These are phyloP conservation scores for Phytophthora idaei DNA, from an alignment of 352 stramenopile genomes.

Conservation along the genomic window DNA sequence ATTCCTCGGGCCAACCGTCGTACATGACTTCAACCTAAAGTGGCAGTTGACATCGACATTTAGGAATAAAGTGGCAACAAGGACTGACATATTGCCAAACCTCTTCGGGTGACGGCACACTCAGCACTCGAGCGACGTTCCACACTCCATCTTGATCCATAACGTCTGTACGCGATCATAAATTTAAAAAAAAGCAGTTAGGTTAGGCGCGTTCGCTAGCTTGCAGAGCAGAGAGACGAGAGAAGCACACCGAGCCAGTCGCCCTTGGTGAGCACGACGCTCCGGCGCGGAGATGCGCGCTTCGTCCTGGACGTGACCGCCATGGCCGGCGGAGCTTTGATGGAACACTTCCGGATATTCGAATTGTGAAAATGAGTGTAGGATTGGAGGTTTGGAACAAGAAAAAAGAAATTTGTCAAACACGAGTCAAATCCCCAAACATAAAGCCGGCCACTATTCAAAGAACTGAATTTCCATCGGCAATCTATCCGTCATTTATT, in stretches of 20 bases:
- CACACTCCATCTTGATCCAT: constrained; percentile 65
- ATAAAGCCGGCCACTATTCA: too few species aligned
- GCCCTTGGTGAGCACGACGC: constrained; percentile 24
- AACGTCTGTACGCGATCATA: constrained; percentile 39
- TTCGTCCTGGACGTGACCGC: constrained; percentile 1
- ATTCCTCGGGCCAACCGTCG: constrained; percentile 65
- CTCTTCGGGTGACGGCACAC: constrained; percentile 27
- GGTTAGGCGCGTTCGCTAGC: not conserved
- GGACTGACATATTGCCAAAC: not conserved
- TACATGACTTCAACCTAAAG: constrained; percentile 68
- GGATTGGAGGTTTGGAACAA: too few species aligned
- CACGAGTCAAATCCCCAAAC: not conserved
- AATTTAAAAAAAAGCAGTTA: not conserved
- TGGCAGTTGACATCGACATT: not conserved
- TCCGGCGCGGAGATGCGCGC: constrained; percentile 6
- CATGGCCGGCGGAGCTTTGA: constrained; percentile 3
- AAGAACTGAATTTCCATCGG: too few species aligned
- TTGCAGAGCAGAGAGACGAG: not conserved
- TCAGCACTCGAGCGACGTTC: constrained; percentile 64
- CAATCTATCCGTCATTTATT: not conserved
- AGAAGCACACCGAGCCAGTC: constrained; percentile 32
- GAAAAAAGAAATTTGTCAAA: not conserved
- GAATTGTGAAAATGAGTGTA: not conserved
- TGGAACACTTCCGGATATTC: not conserved
- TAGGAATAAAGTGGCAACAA: not conserved